Evolutionary conservation across 495 filamentous ascomycete genomes (phyloP), one percentile per base, ranked within the genome.

Genomic region (Elasticomyces elasticus): DNA sequence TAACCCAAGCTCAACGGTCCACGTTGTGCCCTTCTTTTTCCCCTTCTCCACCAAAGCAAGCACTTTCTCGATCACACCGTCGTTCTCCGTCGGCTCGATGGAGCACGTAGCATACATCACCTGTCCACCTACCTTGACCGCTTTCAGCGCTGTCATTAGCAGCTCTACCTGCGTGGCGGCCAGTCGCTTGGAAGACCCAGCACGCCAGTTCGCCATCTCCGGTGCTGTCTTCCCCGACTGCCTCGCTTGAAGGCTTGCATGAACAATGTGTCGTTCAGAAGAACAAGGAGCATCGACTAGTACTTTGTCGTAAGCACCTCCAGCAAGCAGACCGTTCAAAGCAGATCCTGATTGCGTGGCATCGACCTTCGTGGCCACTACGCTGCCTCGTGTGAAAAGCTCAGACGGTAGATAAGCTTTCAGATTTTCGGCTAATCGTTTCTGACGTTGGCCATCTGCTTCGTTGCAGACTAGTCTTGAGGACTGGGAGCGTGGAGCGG

Each of bases 21-120:
- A 59, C 24, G 22, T 51, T 1, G 17, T 38, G n/a, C 51, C 56
- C 52, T 76, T 75, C 64, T 75, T 75, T 30, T 46, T 50, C 46
- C 74, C 73, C 54, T 67, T 67, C 38, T 65, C 58, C 38, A 58
- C 61, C 38, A 59, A 57, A 12, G 24, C 28, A 19, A 59, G 33
- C 52, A 59, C 25, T 44, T 59, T 59, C 44, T 50, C 56, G 22
- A 59, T 22, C 51, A 59, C 56, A n/a, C 56, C 52, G 40, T 59
- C 56, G 25, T 59, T 59, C 56, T 55, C 56, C 26, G 26, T 46
- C 13, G 35, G 42, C 33, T 54, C 51, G 15, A 59, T 51, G 11
- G 56, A 55, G 46, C 56, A 59, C 1, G 56, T 59, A 38, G 56
- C 56, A 51, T 59, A 59, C 23, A 51, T 42, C 1, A 59, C 37